Conservation (phyloP, 331 rosid species). For the Spiraea crenata region DNA sequence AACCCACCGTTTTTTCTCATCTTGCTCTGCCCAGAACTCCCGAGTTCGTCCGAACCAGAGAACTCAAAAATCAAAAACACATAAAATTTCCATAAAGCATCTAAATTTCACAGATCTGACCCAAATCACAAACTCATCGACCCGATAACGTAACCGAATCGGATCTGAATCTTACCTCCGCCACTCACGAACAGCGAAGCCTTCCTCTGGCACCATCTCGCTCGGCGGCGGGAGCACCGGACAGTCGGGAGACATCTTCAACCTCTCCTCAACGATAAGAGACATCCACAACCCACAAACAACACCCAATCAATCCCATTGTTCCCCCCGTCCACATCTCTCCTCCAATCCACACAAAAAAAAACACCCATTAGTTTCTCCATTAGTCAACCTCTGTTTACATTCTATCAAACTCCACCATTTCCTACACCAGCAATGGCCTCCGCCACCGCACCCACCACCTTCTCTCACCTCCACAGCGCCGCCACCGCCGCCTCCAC, state of each 20-base stretch:
- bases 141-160: background rate
- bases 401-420: slow-evolving; percentile 3
- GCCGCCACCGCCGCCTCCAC: slow-evolving; percentile 43
- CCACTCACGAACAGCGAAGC: slow-evolving; percentile 92
- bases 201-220: slow-evolving; percentile 90
- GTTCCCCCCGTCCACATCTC: slow-evolving; percentile 58
- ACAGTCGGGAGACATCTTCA: slow-evolving; percentile 68
- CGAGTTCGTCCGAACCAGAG: too few relatives aligned
- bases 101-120: slow-evolving; percentile 18
- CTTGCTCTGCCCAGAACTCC: too few relatives aligned
- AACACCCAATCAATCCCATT: slow-evolving; percentile 50
- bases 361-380: slow-evolving; percentile 9
- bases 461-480: slow-evolving; percentile 63
- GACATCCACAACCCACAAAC: slow-evolving; percentile 33
- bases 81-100: background rate
- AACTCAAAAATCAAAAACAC: slow-evolving; percentile 17
- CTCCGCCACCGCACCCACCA: slow-evolving; percentile 58
- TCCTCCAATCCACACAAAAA: slow-evolving; percentile 13
- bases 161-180: slow-evolving; percentile 71
- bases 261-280: slow-evolving; percentile 89
- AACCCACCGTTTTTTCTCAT: too few relatives aligned
- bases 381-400: background rate
- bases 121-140: background rate
- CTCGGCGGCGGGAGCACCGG: slow-evolving; percentile 82
- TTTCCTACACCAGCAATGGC: slow-evolving; percentile 53